Base-by-base conservation (phyloP, 2,329 filamentous ascomycete genomes). In the Blastomyces percursus region DNA sequence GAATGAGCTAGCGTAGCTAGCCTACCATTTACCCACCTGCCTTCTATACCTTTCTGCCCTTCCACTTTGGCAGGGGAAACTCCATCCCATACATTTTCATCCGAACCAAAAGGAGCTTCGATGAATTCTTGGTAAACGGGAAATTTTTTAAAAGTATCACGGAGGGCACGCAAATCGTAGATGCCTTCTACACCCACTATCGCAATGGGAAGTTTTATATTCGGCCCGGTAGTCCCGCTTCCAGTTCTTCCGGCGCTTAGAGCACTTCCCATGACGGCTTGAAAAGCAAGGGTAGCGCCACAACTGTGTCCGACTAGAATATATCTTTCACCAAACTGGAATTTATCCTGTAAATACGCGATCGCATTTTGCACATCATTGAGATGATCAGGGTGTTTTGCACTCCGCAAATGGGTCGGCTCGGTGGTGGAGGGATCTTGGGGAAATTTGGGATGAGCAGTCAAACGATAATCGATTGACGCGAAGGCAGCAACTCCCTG, bases 391-490 rank as follows among this genome's bases (percentile, higher is more conserved):
- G 78, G 78, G 66, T 79, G 78, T 60, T 70, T 71, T 3, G 77
- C 76, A 58, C 69, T 63, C 35, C 75, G 75, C 61, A 68, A 67
- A 61, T 74, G 69, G 27, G 66, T 66, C 12, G 69, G 60, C 3
- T 66, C 42, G 0, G 72, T 75, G 30, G 59, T 71, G 2, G 38
- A 9, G 0, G 66, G 66, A 59, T 76, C 72, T 63, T 78, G 76
- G 0, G 76, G 76, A 64, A 75, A 69, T 7, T 69, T 66, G 5
- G 74, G 76, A 64, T 79, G 76, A 2, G 75, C 67, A 42, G 77
- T 76, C 7, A 80, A 70, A n/a, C 78, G 74, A 68, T 80, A 80
- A 54, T 76, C 73, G 66, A 80, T 75, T 9, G 77, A 79, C 3
- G 77, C 78, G 65, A 77, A 74, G 11, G 70, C 77, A 2, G 70